These are phyloP conservation scores for Rhodosporidiobolus sp. DNA, from an alignment of 768 basidiomycete species.

Conservation along the genomic window DNA sequence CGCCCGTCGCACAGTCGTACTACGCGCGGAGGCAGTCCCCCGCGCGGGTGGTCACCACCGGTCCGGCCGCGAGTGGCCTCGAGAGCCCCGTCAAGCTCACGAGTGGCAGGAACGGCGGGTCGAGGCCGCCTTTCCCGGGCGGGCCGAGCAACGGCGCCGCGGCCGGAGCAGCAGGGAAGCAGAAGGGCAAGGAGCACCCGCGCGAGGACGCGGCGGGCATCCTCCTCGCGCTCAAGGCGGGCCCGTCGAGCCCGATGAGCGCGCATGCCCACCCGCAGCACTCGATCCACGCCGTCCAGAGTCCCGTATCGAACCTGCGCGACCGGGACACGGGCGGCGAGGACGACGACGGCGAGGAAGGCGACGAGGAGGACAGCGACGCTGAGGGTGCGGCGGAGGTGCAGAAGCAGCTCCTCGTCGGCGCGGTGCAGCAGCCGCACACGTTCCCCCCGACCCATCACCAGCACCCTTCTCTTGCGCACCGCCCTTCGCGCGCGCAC, in stretches of 20 bases:
- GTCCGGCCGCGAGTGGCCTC: neutral
- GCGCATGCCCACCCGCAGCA: neutral
- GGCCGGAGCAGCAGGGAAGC: neutral
- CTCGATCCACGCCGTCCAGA: constrained; percentile 12
- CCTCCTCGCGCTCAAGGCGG: constrained; percentile 29
- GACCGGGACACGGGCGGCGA: neutral
- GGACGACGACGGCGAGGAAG: neutral
- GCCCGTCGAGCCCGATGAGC: constrained; percentile 19
- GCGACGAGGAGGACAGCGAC: constrained; percentile 3
- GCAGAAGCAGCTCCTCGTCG: neutral
- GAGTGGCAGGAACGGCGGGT: neutral
- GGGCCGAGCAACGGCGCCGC: neutral
- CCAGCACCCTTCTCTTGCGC: too few species aligned
- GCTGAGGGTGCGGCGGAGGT: neutral
- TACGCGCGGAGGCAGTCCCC: constrained; percentile 16
- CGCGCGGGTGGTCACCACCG: neutral
- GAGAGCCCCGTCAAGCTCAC: constrained; percentile 16
- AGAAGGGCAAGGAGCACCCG: neutral
- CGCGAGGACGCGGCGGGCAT: constrained; percentile 31
- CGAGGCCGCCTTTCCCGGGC: neutral
- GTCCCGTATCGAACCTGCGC: constrained; percentile 23
- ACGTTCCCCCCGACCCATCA: too few species aligned
- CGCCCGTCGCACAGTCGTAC: constrained; percentile 31
- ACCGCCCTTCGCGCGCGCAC: too few species aligned
- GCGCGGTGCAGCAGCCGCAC: neutral